Evolutionary conservation across 805 yeast genomes (phyloP), one percentile per base, ranked within the genome.

Genomic region (Wickerhamiella kurtzmanii): DNA sequence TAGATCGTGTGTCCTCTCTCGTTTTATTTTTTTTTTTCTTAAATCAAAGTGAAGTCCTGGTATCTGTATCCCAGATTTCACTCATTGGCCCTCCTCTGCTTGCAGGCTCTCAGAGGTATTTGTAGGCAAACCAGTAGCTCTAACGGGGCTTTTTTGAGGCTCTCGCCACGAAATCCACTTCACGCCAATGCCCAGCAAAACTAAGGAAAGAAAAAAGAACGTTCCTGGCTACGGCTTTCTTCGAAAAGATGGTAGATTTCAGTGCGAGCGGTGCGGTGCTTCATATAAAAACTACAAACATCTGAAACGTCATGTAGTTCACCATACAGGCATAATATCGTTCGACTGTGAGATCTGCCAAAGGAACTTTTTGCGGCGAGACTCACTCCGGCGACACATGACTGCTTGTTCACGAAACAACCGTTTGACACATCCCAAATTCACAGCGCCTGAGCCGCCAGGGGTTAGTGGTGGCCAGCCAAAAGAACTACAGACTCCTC

Each of bases 311-410:
- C 94, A 84, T 63, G 76, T 82, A 48, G 65, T 92, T 46, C 80
- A 81, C 53, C 94, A 84, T 62, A 83, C 94, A 0, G 94, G 94
- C 28, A 92, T 83, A 59, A 65, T 88, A 48, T 94, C 94, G 0
- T 84, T 81, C 59, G 76, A 81, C 48, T 84, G 94, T 60, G 77
- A 77, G 28, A 76, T 73, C 58, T 84, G 94, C 61, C 62, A 75
- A 17, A 50, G 44, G 22, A 44, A 49, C 11, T 56, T 55, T 35
- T 47, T 50, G 21, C 45, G 60, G 32, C 50, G 55, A 35, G 60
- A 56, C 45, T 51, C 51, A 15, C 28, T 50, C 43, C 52, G 50
- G 41, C 44, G 60, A 22, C 60, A 56, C n/a, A 36, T 15, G 19
- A 36, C 19, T 5, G 19, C 19, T 17, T 36, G 38, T 17, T 5